Percentiles rank a stretch among this genome's conserved stretches.
Conservation (phyloP, 495 filamentous ascomycete genomes). For the Tetracladium marchalianum region DNA sequence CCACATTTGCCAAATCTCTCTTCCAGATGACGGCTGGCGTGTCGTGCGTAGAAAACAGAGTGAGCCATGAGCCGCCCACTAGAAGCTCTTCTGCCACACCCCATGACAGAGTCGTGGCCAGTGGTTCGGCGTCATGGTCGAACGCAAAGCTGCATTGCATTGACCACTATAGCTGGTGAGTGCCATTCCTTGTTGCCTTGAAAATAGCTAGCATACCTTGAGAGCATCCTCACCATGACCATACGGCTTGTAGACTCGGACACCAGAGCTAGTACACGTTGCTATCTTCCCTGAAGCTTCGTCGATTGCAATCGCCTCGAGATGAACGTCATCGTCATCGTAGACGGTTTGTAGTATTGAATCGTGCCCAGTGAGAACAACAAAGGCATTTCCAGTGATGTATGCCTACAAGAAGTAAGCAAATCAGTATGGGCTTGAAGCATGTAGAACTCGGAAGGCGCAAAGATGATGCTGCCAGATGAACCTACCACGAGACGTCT, state of each 20-base stretch:
- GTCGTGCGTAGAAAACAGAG: constrained; percentile 55
- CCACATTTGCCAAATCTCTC: constrained; percentile 58
- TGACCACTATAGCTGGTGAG: constrained; percentile 42
- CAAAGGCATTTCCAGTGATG: constrained; percentile 77
- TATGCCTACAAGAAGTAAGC: constrained; percentile 51
- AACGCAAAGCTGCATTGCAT: constrained; percentile 26
- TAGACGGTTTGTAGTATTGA: constrained; percentile 84
- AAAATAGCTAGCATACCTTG: constrained; percentile 37
- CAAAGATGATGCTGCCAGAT: neutral
- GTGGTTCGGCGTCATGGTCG: constrained; percentile 24
- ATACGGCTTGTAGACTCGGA: constrained; percentile 73
- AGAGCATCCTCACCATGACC: constrained; percentile 58
- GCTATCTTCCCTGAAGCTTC: constrained; percentile 82
- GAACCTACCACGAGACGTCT: constrained; percentile 70
- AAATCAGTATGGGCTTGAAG: neutral
- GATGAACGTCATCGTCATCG: constrained; percentile 59
- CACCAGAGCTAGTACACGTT: constrained; percentile 48
- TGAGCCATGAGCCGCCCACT: constrained; percentile 58
- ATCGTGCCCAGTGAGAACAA: constrained; percentile 67
- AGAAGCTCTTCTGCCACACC: constrained; percentile 75
- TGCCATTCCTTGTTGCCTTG: neutral
- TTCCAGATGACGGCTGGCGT: constrained; percentile 56
- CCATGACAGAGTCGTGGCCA: constrained; percentile 69
- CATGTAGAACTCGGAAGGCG: neutral
- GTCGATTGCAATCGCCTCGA: constrained; percentile 69